Conservation (phyloP, 805 yeast species). For the Candida taoyuanica region DNA sequence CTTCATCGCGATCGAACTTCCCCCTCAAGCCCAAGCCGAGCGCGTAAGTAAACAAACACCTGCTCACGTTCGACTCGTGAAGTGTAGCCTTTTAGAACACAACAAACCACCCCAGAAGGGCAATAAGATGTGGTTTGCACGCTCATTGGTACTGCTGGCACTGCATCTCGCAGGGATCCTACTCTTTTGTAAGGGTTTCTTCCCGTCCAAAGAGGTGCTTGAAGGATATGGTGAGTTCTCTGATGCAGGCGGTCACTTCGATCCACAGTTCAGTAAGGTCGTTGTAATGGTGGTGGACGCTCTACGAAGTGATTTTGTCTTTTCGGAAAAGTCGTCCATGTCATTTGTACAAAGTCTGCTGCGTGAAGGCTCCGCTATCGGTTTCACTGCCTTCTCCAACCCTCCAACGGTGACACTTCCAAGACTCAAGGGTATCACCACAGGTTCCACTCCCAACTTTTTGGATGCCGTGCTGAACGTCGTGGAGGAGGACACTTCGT, state of each 20-base stretch:
- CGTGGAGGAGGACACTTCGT: conserved; percentile 81
- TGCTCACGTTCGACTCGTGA: no score
- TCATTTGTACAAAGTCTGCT: conserved; percentile 59
- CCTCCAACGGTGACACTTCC: conserved; percentile 98
- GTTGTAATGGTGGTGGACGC: conserved; percentile 92
- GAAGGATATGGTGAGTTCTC: conserved; percentile 47
- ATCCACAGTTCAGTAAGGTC: conserved; percentile 56
- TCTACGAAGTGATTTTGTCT: conserved; percentile 82
- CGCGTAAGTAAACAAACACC: not conserved
- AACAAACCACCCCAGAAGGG: no score
- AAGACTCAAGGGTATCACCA: conserved; percentile 85
- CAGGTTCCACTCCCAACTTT: conserved; percentile 93
- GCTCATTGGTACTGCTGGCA: conserved; percentile 4
- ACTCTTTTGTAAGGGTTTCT: conserved; percentile 76
- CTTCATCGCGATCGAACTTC: no score
- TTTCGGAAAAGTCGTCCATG: conserved; percentile 62
- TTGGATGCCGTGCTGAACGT: conserved; percentile 91
- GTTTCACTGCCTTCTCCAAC: conserved; percentile 85
- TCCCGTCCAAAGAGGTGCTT: conserved; percentile 80
- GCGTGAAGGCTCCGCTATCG: conserved; percentile 65
- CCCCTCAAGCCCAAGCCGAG: not conserved
- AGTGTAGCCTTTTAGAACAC: no score
- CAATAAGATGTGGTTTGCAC: conserved; percentile 6
- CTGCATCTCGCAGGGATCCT: conserved; percentile 51
- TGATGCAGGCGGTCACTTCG: conserved; percentile 26